Evolutionary conservation across 1,139 yeast genomes (phyloP).

Genomic region (Candida freyschussii): DNA sequence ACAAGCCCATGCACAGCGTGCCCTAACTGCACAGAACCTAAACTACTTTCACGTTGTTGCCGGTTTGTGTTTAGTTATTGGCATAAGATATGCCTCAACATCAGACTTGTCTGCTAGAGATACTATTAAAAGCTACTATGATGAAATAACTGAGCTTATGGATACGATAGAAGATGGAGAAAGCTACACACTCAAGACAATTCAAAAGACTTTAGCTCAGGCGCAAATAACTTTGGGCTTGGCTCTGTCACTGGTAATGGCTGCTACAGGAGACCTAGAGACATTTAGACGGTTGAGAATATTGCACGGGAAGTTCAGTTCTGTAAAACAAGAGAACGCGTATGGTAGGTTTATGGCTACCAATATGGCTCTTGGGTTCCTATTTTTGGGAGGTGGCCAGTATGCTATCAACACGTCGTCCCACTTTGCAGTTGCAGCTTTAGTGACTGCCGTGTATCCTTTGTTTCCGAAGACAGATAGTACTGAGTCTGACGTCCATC

Average conservation of each 20-base stretch:
- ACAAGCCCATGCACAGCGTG: slow-evolving; percentile 19
- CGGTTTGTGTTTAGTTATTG: slow-evolving; percentile 73
- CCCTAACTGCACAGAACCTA: slow-evolving; percentile 44
- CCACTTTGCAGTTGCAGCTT: slow-evolving; percentile 65
- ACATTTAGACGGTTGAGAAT: slow-evolving; percentile 68
- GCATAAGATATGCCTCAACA: slow-evolving; percentile 72
- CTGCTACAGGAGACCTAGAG: slow-evolving; percentile 87
- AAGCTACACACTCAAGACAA: slow-evolving; percentile 57
- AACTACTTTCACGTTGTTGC: slow-evolving; percentile 65
- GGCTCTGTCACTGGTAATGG: slow-evolving; percentile 71
- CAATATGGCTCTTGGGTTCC: slow-evolving; percentile 79
- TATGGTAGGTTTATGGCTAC: slow-evolving; percentile 78
- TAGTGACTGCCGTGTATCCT: slow-evolving; percentile 73
- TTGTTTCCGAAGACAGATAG: slow-evolving; percentile 47
- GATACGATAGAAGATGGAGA: slow-evolving; percentile 40
- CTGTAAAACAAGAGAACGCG: slow-evolving; percentile 16
- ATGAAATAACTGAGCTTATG: slow-evolving; percentile 48
- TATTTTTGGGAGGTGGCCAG: slow-evolving; percentile 91
- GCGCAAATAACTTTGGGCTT: slow-evolving; percentile 59
- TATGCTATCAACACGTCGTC: slow-evolving; percentile 63
- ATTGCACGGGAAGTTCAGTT: slow-evolving; percentile 41
- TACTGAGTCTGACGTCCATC: slow-evolving; percentile 50
- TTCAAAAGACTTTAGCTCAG: slow-evolving; percentile 51
- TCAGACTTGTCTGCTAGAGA: slow-evolving; percentile 51
- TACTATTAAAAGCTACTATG: slow-evolving; percentile 58